Percentiles rank a stretch among this genome's conserved stretches.
These are phyloP conservation scores for Orbilia brochopaga DNA, from an alignment of 2,329 filamentous ascomycete species.

Conservation along the genomic window DNA sequence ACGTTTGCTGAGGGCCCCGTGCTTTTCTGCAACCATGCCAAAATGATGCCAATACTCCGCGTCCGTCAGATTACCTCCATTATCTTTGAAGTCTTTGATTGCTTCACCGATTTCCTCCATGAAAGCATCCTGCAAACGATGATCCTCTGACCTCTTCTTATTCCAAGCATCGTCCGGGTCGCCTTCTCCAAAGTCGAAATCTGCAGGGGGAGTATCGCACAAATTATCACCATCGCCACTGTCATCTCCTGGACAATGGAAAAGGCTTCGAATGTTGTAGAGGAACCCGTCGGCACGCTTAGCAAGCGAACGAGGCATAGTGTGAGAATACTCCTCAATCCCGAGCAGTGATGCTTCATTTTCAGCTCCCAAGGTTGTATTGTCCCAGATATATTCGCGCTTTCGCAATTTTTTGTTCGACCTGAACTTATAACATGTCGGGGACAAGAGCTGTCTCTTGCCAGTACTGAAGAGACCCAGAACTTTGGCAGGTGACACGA, in stretches of 20 bases:
- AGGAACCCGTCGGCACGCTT: conserved; percentile 29
- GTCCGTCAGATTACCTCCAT: conserved; percentile 35
- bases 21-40: conserved; percentile 23
- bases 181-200: conserved; percentile 33
- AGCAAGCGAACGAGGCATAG: conserved; percentile 24
- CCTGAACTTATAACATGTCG: conserved; percentile 20
- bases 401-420: conserved; percentile 34
- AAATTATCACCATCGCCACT: conserved; percentile 12
- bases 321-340: conserved; percentile 30
- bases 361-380: conserved; percentile 38
- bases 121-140: conserved; percentile 20
- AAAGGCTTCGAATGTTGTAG: conserved; percentile 24
- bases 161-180: conserved; percentile 14
- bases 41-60: conserved; percentile 37
- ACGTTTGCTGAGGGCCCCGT: conserved; percentile 19
- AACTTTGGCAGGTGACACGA: conserved; percentile 28
- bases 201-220: conserved; percentile 23
- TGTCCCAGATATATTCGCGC: conserved; percentile 38
- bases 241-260: conserved; percentile 17
- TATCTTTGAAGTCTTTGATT: conserved; percentile 24
- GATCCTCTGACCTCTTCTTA: conserved; percentile 23
- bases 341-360: conserved; percentile 29
- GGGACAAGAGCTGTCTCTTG: conserved; percentile 17
- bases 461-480: conserved; percentile 29
- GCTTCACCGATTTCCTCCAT: conserved; percentile 37